Evolutionary conservation across 345 rosid genomes (phyloP).

Genomic region (Camelina laxa): DNA sequence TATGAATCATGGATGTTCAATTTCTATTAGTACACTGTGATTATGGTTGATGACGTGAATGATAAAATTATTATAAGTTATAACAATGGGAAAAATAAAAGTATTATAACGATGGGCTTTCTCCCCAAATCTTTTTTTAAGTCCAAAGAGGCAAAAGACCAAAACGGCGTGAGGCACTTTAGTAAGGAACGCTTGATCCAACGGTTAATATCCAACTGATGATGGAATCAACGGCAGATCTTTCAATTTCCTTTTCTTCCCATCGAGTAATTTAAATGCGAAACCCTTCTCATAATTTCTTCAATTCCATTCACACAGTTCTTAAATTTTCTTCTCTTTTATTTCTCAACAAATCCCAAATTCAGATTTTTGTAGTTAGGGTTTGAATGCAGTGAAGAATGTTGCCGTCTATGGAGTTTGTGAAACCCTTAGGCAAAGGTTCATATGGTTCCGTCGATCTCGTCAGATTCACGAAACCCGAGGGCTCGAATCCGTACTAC

Average conservation of each 20-base stretch:
- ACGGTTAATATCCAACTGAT: background rate
- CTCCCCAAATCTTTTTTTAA: too few species aligned
- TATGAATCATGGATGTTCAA: too few species aligned
- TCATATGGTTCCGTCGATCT: constrained; percentile 36
- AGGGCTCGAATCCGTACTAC: constrained; percentile 20
- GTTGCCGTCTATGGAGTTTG: constrained; percentile 29
- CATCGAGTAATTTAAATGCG: background rate
- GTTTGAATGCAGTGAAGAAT: constrained; percentile 6
- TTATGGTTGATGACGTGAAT: too few species aligned
- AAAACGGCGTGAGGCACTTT: background rate
- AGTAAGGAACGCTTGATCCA: constrained; percentile 12
- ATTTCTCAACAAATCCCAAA: constrained; percentile 14
- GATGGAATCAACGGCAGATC: background rate
- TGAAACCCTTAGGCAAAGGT: constrained; percentile 26
- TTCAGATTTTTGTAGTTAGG: constrained; percentile 14
- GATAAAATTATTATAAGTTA: too few species aligned
- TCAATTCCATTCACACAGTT: background rate
- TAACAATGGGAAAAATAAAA: too few species aligned
- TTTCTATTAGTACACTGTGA: too few species aligned
- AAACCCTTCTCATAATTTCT: background rate
- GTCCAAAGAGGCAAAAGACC: background rate
- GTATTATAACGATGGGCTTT: too few species aligned
- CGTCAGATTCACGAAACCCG: background rate
- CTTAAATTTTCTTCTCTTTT: background rate
- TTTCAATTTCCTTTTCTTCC: constrained; percentile 1